phyloP scores from a whole-genome alignment of 2,329 filamentous ascomycete genomes.

The Venturia pyrina region DNA sequence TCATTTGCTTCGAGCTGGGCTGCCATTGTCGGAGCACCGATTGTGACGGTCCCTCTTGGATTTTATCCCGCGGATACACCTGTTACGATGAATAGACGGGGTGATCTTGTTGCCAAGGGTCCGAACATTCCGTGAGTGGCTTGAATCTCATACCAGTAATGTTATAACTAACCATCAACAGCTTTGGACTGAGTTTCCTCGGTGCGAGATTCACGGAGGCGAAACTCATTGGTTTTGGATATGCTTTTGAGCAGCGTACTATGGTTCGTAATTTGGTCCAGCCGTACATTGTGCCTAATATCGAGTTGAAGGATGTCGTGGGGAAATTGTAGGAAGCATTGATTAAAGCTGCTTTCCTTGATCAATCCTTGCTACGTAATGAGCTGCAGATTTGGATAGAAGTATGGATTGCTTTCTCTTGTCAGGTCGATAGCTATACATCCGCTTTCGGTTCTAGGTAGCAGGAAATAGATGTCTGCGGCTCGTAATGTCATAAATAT shows the following conservation, averaged over 20 bases:
- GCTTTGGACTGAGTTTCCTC: constrained; percentile 54
- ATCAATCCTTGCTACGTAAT: too few species aligned
- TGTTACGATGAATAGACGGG: constrained; percentile 35
- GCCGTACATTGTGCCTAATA: constrained; percentile 39
- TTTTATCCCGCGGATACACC: constrained; percentile 40
- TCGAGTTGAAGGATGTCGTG: constrained; percentile 38
- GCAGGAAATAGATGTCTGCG: too few species aligned
- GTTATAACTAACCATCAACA: constrained; percentile 10
- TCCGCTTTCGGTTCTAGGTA: too few species aligned
- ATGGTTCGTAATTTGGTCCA: constrained; percentile 36
- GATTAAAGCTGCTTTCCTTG: too few species aligned
- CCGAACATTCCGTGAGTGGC: constrained; percentile 38
- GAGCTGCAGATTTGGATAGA: too few species aligned
- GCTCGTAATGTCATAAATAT: too few species aligned
- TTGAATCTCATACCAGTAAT: neutral
- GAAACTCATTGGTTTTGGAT: constrained; percentile 53
- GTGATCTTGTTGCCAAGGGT: constrained; percentile 42
- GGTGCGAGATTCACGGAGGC: constrained; percentile 52
- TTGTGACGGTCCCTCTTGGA: constrained; percentile 55
- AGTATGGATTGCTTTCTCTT: too few species aligned
- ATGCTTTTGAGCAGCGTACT: constrained; percentile 57
- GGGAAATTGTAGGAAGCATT: neutral
- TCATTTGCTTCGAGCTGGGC: constrained; percentile 37
- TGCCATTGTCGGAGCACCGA: constrained; percentile 48
- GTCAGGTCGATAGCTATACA: too few species aligned